phyloP scores from a whole-genome alignment of 2,329 filamentous ascomycete species.

The Thelonectria rubi region DNA sequence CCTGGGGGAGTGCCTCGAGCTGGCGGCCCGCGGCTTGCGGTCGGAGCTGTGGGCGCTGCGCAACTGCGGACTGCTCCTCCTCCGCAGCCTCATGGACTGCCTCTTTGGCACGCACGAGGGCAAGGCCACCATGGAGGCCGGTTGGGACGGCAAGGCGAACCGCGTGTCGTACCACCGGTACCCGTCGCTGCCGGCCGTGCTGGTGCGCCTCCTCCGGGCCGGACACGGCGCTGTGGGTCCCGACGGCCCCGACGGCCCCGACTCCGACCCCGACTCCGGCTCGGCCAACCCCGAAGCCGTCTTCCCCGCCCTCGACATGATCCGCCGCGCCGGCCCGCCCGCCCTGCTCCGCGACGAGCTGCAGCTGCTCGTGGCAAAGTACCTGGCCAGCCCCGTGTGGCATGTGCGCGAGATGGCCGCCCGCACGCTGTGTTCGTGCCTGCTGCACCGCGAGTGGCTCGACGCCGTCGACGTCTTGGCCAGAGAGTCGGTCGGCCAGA shows the following conservation, averaged over 20 bases:
- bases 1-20: conserved; percentile 75
- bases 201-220: conserved; percentile 69
- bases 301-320: conserved; percentile 84
- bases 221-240: conserved; percentile 57
- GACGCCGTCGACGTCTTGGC: conserved; percentile 51
- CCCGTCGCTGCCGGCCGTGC: conserved; percentile 68
- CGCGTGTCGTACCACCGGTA: conserved; percentile 77
- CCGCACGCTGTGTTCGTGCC: conserved; percentile 72
- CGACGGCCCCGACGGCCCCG: conserved; percentile 9
- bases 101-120: conserved; percentile 80
- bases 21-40: conserved; percentile 82
- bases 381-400: conserved; percentile 78
- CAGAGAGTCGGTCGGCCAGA: conserved; percentile 50
- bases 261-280: conserved; percentile 31
- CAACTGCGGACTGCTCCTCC: conserved; percentile 90
- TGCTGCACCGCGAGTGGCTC: conserved; percentile 62
- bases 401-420: conserved; percentile 84
- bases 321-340: conserved; percentile 76
- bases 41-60: conserved; percentile 92
- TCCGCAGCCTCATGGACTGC: conserved; percentile 84
- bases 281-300: conserved; percentile 71
- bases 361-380: conserved; percentile 64
- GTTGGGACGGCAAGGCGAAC: conserved; percentile 71
- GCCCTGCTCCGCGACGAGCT: conserved; percentile 63
- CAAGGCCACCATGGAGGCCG: conserved; percentile 67